Evolutionary conservation across 192 early-diverging fungal genomes (phyloP).

Genomic region (Umbelopsis vinacea): DNA sequence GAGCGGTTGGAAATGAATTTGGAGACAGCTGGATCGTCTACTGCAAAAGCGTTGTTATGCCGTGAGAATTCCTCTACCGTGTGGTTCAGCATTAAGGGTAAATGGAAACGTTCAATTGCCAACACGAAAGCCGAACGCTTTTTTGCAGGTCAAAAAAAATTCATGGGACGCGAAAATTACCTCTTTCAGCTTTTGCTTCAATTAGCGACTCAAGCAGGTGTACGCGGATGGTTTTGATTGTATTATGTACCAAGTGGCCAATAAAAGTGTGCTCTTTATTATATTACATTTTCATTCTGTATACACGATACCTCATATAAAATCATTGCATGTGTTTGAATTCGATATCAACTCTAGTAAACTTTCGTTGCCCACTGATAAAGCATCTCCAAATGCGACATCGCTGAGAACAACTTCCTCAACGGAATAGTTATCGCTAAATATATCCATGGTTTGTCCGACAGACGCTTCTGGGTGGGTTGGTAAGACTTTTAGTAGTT

Average conservation of each 20-base stretch:
- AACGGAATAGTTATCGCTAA: background rate
- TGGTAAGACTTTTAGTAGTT: background rate
- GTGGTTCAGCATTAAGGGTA: background rate
- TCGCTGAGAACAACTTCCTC: slow-evolving; percentile 13
- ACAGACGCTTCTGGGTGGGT: background rate
- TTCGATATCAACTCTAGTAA: slow-evolving; percentile 12
- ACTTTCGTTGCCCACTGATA: background rate
- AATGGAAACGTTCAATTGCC: background rate
- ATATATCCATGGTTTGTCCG: slow-evolving; percentile 10
- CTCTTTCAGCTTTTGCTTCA: background rate
- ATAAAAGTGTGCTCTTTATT: background rate
- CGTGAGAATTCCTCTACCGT: background rate
- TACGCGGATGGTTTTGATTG: too few species aligned
- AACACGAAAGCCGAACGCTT: background rate
- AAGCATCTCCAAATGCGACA: background rate
- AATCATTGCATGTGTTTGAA: background rate
- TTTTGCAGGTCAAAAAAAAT: background rate
- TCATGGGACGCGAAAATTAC: background rate
- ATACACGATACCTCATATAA: background rate
- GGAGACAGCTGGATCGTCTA: background rate
- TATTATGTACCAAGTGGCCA: too few species aligned
- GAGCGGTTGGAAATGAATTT: background rate
- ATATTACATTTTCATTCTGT: background rate
- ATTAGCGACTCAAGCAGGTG: too few species aligned
- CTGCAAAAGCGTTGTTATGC: background rate